A percentile compares a stretch with the other conserved stretches of the same genome.
phyloP scores from a whole-genome alignment of 73 alveolate species.

The Uronychia binucleata region DNA sequence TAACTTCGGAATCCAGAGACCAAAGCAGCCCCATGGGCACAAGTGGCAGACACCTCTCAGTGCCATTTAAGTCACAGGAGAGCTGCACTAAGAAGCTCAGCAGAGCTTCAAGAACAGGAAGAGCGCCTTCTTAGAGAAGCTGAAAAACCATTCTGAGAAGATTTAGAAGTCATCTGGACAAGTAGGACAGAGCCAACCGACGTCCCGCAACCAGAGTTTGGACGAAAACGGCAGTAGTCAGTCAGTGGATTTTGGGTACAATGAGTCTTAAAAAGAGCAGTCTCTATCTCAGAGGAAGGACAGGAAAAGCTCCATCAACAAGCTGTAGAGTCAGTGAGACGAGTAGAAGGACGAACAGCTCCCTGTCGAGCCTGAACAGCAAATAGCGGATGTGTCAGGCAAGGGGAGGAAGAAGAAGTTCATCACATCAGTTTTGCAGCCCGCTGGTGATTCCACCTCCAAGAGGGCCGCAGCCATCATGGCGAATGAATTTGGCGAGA shows the following conservation, averaged over 20 bases:
- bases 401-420: neutral
- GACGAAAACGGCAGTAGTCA: too few species aligned
- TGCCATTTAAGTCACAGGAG: neutral
- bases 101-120: slow-evolving; percentile 6
- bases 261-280: too few species aligned
- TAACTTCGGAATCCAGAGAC: neutral
- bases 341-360: too few species aligned
- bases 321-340: too few species aligned
- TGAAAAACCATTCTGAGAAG: neutral
- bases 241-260: too few species aligned
- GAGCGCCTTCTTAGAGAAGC: slow-evolving; percentile 4
- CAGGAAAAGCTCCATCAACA: too few species aligned
- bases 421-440: neutral
- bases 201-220: too few species aligned
- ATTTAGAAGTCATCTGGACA: too few species aligned
- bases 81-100: neutral
- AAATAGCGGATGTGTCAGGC: too few species aligned
- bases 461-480: neutral
- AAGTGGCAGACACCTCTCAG: neutral
- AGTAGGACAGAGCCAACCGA: too few species aligned
- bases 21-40: neutral
- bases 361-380: too few species aligned
- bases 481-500: neutral
- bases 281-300: too few species aligned
- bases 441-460: neutral